Conservation (phyloP, 108 stramenopile genomes). For the Chaetoceros muelleri region DNA sequence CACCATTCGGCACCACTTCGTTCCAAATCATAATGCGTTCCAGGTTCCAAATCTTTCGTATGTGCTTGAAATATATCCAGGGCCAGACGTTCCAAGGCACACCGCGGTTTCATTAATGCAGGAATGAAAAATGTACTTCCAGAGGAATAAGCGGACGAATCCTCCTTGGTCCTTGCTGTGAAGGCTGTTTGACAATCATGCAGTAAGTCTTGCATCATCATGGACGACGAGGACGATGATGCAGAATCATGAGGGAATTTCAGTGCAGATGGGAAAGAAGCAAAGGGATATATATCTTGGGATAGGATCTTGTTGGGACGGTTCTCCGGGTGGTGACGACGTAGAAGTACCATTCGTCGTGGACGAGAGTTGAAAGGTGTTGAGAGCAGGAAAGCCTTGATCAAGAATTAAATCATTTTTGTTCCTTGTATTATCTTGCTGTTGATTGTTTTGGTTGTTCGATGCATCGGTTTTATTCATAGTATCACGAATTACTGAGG, state of each 20-base stretch:
- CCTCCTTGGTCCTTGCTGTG: conserved; percentile 60
- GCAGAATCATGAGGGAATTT: no score
- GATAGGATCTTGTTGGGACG: conserved; percentile 40
- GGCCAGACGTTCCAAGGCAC: conserved; percentile 73
- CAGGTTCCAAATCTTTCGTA: conserved; percentile 36
- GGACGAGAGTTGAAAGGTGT: conserved; percentile 4
- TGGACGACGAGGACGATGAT: conserved; percentile 1
- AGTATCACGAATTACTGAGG: no score
- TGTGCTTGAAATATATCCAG: conserved; percentile 62
- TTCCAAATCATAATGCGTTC: conserved; percentile 45
- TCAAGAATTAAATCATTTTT: conserved; percentile 38
- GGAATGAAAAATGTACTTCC: conserved; percentile 82
- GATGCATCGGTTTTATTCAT: no score
- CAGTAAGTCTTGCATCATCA: conserved; percentile 6
- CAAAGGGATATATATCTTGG: conserved; percentile 54
- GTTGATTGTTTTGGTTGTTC: no score
- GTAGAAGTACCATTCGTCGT: conserved; percentile 25
- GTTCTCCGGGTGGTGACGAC: conserved; percentile 9
- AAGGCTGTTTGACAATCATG: conserved; percentile 68
- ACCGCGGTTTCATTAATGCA: conserved; percentile 61
- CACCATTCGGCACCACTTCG: conserved; percentile 88
- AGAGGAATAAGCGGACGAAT: conserved; percentile 55
- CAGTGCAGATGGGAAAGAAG: conserved; percentile 38
- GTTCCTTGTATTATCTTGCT: no score
- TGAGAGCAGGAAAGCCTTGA: conserved; percentile 42